Base-by-base conservation (phyloP, 1,284 basidiomycete species). In the Ceratobasidium sp. region DNA sequence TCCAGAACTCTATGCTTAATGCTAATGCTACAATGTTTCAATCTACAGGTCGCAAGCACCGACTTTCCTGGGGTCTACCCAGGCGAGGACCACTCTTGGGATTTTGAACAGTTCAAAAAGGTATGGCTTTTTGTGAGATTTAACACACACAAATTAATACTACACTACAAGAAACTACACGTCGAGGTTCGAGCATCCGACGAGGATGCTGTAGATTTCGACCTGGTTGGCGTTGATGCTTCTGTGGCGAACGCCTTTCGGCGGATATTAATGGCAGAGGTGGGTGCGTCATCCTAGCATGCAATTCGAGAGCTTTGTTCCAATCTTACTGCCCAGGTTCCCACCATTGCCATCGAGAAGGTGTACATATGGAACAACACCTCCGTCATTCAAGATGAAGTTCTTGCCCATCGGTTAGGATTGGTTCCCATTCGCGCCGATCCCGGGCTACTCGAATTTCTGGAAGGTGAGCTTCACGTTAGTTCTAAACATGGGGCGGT, bases 351-450 rank as follows among this genome's bases (percentile, higher is more conserved):
- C n/a, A 93, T 99, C 77, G 97, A 99, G 83, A 88, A 93, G 79
- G 95, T 96, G 8, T 99, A 96, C 84, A 88, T 98, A 1, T 98
- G 92, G 91, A 94, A 98, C 86, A 99, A 99, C 85, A 99, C 95
- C 0, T 92, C 91, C 1, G 95, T 99, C 81, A 92, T 99, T 77
- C 95, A 93, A 76, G 97, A 99, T 83, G 97, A 99, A 84, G 92
- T 99, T 0, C 88, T 99, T 17, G 89, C 95, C 0, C 96, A 98
- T 78, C 90, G 97, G 43, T 83, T 99, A 0, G 97, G 98, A 13
- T 88, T 99, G 17, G 87, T 99, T 1, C 98, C 97, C 4, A 86
- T 99, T 54, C 92, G 93, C 78, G 88, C 98, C 69, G 94, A 99
- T 82, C 97, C 98, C 0, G 85, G 89, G 8, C 79, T 89, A 7